Evolutionary conservation across 768 basidiomycete species (phyloP).

Genomic region (Leccinum disarticulatum): DNA sequence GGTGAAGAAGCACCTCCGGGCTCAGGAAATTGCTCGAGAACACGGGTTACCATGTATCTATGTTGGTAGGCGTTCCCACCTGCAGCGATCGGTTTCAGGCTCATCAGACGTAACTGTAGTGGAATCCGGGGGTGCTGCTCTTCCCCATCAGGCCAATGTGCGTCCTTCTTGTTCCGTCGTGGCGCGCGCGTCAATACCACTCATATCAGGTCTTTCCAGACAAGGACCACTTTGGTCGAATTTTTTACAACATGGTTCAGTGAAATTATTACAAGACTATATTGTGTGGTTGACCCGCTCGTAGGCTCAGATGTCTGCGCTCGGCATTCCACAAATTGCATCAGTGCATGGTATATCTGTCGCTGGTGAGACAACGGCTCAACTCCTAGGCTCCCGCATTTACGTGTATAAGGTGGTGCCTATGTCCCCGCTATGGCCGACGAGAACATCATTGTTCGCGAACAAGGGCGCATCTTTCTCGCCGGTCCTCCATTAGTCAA

Average conservation of each 20-base stretch:
- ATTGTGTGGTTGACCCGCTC: slow-evolving; percentile 10
- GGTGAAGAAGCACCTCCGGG: slow-evolving; percentile 95
- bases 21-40: slow-evolving; percentile 92
- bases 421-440: slow-evolving; percentile 98
- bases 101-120: slow-evolving; percentile 45
- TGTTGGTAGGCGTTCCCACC: slow-evolving; percentile 56
- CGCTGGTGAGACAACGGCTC: slow-evolving; percentile 49
- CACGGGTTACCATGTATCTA: slow-evolving; percentile 90
- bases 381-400: slow-evolving; percentile 5
- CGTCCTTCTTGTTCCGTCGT: not conserved
- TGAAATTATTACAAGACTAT: slow-evolving; percentile 2
- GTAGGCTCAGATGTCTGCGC: slow-evolving; percentile 89
- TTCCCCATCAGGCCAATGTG: slow-evolving; percentile 88
- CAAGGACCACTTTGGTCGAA: slow-evolving; percentile 92
- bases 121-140: slow-evolving; percentile 90
- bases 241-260: slow-evolving; percentile 93
- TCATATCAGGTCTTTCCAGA: slow-evolving; percentile 76
- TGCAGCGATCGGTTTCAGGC: not conserved
- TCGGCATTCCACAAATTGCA: slow-evolving; percentile 88
- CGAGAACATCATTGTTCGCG: slow-evolving; percentile 86
- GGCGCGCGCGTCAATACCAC: slow-evolving; percentile 1
- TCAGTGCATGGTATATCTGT: slow-evolving; percentile 95
- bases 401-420: slow-evolving; percentile 61
- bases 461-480: slow-evolving; percentile 92
- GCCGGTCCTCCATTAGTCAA: slow-evolving; percentile 94